phyloP scores from a whole-genome alignment of 2,329 filamentous ascomycete genomes.

The Cordyceps fumosorosea region DNA sequence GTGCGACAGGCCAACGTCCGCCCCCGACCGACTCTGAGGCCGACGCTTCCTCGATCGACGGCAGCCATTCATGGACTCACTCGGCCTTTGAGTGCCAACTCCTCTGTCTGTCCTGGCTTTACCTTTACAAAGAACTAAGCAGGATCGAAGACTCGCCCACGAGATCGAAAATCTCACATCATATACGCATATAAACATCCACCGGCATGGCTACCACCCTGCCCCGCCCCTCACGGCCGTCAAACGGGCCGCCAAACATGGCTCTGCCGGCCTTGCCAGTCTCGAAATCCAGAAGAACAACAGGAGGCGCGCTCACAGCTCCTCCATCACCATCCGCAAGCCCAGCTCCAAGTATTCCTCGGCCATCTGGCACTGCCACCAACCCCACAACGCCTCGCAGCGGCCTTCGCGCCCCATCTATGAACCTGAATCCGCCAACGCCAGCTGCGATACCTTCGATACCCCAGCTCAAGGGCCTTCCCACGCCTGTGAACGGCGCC shows the following conservation, averaged over 20 bases:
- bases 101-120: neutral
- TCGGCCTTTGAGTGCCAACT: neutral
- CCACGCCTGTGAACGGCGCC: constrained; percentile 45
- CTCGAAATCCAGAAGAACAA: constrained; percentile 65
- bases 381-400: constrained; percentile 47
- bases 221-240: constrained; percentile 60
- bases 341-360: neutral
- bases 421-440: constrained; percentile 44
- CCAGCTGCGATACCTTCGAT: constrained; percentile 48
- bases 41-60: neutral
- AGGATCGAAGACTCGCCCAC: neutral
- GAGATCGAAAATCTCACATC: constrained; percentile 2
- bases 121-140: neutral
- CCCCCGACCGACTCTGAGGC: neutral
- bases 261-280: constrained; percentile 70
- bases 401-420: constrained; percentile 53
- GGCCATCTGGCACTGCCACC: constrained; percentile 26
- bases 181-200: constrained; percentile 3
- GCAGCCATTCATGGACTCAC: constrained; percentile 5
- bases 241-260: constrained; percentile 63
- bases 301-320: constrained; percentile 36
- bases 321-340: constrained; percentile 17
- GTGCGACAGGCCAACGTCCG: neutral
- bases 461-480: constrained; percentile 48
- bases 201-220: constrained; percentile 51